Base-by-base conservation (phyloP, 2,329 filamentous ascomycete genomes). In the Onygenales sp. region DNA sequence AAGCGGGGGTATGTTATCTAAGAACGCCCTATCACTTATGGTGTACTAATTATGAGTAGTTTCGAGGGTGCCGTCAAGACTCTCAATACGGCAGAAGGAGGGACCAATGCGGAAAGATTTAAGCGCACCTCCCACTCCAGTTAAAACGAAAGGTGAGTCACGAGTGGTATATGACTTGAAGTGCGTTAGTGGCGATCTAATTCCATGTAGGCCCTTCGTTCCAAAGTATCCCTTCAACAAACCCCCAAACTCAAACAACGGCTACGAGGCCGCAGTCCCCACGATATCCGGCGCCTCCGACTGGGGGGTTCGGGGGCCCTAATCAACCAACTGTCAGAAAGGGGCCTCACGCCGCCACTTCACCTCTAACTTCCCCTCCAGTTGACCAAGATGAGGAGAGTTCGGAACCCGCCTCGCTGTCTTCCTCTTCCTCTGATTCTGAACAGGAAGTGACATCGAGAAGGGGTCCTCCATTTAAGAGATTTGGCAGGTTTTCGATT, bases 401-500 rank as follows among this genome's bases (percentile, higher is more conserved):
- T 21, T 50, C 56, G 7, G 58, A 50, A 43, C 41, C 43, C 50
- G 35, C 53, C 32, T 54, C 64, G 5, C 61, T 61, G 7, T 65
- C 64, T 8, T 69, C 67, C 47, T 64, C 64, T 9, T 64, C 63
- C 31, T 69, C 67, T 3, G 66, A 66, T 13, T 61, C 61, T 6
- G 65, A 65, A 38, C 63, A 63, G n/a, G 60, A 66, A 7, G 58
- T 59, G 7, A 44, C 57, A 5, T 58, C 52, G 21, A 57, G 63
- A 21, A 59, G 58, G 45, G 61, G 59, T 4, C 64, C 63, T 2
- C 59, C 63, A 8, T 69, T 70, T 52, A 66, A 64, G 54, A 67
- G 68, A 7, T 72, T 72, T 52, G 69, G 70, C 7, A 68, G 68
- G 55, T 69, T 68, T 45, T 73, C 71, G 3, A 66, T 59, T 21